Evolutionary conservation across 371 early-diverging fungal species (phyloP), one percentile per base, ranked within the genome.

Genomic region (Mucor irregularis): DNA sequence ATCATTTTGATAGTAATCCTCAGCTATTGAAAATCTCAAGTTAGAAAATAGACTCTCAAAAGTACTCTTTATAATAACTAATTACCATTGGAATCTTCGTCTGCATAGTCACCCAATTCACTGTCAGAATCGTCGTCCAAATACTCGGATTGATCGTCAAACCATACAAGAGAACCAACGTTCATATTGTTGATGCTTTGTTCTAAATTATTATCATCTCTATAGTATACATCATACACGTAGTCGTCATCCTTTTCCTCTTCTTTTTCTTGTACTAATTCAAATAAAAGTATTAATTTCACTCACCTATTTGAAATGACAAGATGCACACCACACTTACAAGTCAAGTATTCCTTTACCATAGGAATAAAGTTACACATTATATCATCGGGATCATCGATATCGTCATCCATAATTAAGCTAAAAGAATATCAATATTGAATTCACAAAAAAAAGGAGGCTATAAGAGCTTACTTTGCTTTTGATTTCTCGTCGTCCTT

Each of bases 361-460:
- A 90, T 85, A 0, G 90, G 87, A 47, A 88, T 74, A 51, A 89
- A 78, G 46, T 88, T 86, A 51, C 84, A 85, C 80, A 84, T 82
- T 24, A 86, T 85, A 25, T 85, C 85, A 42, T 84, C 81, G 0
- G 68, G 61, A 47, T 73, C 73, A 9, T 75, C 73, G 14, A 54
- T 35, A 46, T 62, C 70, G 37, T 82, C 71, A 65, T 66, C 61
- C 22, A 78, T 14, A 54, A 65, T 40, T 33, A 76, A 37, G 39
- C 78, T 56, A 58, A n/a, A n/a, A n/a, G n/a, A n/a, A n/a, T n/a
- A n/a, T n/a, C n/a, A n/a, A n/a, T n/a, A n/a, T n/a, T n/a, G n/a
- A n/a, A n/a, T n/a, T n/a, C n/a, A n/a, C n/a, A n/a, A n/a, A n/a
- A n/a, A n/a, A n/a, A n/a, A n/a, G n/a, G n/a, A n/a, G n/a, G n/a